Base-by-base conservation (phyloP, 192 early-diverging fungal genomes). In the Coemansia sp. region DNA sequence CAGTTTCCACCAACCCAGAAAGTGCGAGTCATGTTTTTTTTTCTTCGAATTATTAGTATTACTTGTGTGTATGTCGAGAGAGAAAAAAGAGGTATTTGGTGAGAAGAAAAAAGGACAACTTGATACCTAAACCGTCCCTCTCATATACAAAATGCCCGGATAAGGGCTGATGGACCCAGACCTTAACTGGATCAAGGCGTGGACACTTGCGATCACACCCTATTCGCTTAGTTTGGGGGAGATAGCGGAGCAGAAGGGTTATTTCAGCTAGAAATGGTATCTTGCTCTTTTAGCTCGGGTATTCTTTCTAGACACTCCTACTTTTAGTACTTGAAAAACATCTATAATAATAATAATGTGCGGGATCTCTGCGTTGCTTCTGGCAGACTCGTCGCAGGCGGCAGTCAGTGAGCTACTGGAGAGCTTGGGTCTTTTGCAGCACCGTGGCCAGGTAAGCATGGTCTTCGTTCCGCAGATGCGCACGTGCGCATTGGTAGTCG, bases 371-470 rank as follows among this genome's bases (percentile, higher is more conserved):
- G 94, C 89, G 56, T 70, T 95, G 52, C 78, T 96, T 67, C 81
- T 96, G 44, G 90, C 93, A 13, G 93, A 98, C 77, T 78, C 87
- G 39, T 85, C 79, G 63, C 76, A 84, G 62, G 84, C 84, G 40
- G 93, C 93, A 37, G 92, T 88, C 69, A 78, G 89, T 38, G 98
- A 99, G 83, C 76, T 99, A 37, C 92, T 94, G 73, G 98, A 99
- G 76, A 93, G 91, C 49, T 86, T 98, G 43, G 95, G 95, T 15
- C 86, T 98, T 30, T 75, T 99, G 49, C 98, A 98, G 78, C 98
- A 99, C 83, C 90, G 98, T 73, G 97, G 98, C 39, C 98, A 99
- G 92, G 98, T 95, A 87, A 64, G 74, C 37, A 13, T 18, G 15
- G 11, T 8, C 30, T 30, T 40, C 15, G 22, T 40, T 52, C 2